phyloP scores from a whole-genome alignment of 768 basidiomycete species.

The Suillus lakei region DNA sequence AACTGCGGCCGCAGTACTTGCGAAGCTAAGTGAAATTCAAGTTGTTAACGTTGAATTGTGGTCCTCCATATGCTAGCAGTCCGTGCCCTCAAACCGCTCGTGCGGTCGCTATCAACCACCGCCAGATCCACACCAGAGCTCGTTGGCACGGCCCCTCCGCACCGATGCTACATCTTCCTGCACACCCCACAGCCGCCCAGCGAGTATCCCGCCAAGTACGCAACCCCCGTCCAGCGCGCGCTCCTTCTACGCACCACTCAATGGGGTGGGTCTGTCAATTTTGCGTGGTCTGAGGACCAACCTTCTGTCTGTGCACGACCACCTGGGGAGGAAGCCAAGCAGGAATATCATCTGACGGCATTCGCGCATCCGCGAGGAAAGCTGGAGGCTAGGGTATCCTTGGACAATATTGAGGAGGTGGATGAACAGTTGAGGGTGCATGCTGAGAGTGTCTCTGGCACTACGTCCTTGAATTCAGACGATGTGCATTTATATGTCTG shows the following conservation, averaged over 20 bases:
- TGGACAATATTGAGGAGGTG: conserved; percentile 56
- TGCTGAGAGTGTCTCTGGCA: conserved; percentile 20
- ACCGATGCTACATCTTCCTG: conserved; percentile 60
- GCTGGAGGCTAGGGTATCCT: conserved; percentile 50
- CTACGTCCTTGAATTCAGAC: conserved; percentile 16
- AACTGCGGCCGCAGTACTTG: too few relatives aligned
- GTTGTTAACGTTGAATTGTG: neutral
- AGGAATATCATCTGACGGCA: conserved; percentile 48
- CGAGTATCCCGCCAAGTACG: conserved; percentile 49
- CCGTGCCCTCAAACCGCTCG: conserved; percentile 2
- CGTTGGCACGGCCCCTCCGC: conserved; percentile 57
- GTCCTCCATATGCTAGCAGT: neutral
- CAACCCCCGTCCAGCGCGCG: conserved; percentile 54
- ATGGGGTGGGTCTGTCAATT: conserved; percentile 65
- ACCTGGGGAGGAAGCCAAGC: conserved; percentile 20
- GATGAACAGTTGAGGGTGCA: conserved; percentile 40
- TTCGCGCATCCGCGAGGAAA: conserved; percentile 54
- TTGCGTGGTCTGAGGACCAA: conserved; percentile 52
- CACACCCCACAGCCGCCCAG: conserved; percentile 54
- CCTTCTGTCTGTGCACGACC: conserved; percentile 17
- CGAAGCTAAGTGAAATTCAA: too few relatives aligned
- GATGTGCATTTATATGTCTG: conserved; percentile 66
- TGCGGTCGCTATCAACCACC: neutral
- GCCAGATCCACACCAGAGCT: conserved; percentile 24
- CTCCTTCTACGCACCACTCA: conserved; percentile 48